Evolutionary conservation across 2,329 filamentous ascomycete genomes (phyloP).

Genomic region (Tolypocladium cylindrosporum): DNA sequence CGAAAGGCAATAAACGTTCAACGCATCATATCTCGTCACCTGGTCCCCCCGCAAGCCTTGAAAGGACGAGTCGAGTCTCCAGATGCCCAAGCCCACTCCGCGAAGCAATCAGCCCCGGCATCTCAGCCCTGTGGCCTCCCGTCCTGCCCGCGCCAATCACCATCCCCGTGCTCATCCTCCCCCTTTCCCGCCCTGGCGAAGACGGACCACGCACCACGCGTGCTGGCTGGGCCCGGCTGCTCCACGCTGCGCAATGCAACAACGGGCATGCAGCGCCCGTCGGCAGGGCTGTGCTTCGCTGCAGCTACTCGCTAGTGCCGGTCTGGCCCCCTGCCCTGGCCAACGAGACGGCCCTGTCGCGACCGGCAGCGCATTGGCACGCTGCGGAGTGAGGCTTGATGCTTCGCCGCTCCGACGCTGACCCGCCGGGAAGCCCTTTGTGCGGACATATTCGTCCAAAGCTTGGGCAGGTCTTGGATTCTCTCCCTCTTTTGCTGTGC

Average conservation of each 20-base stretch:
- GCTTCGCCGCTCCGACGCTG: not conserved
- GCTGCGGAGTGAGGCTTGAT: not conserved
- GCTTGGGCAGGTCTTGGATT: not conserved
- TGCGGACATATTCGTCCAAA: not conserved
- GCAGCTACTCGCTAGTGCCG: not conserved
- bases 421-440: not conserved
- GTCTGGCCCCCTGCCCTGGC: not conserved
- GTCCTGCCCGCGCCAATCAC: not conserved
- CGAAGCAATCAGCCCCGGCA: not conserved
- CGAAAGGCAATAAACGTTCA: not conserved
- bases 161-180: not conserved
- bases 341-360: not conserved
- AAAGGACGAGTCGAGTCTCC: not conserved
- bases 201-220: not conserved
- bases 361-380: not conserved
- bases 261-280: not conserved
- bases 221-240: not conserved
- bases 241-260: not conserved
- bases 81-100: not conserved
- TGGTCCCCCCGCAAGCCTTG: not conserved
- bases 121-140: not conserved
- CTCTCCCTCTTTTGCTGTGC: not conserved
- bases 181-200: not conserved
- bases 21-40: not conserved
- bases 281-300: not conserved